Base-by-base conservation (phyloP, 345 rosid genomes). In the Crucihimalaya himalaica region DNA sequence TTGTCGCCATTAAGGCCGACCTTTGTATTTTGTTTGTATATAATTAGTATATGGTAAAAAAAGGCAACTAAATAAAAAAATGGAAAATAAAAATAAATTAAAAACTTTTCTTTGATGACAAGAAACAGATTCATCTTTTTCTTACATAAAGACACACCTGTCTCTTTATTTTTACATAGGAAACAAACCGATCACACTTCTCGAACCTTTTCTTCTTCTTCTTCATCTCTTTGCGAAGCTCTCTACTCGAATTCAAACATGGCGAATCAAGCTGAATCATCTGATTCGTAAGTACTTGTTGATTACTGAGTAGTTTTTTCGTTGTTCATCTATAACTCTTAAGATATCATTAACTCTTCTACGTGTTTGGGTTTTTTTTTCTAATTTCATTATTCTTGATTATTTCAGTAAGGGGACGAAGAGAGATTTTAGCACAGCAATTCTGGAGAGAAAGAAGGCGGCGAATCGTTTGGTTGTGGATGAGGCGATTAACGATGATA, bases 391-490 rank as follows among this genome's bases (percentile, higher is more conserved):
- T 4, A 1, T 0, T 37, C 19, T 40, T 47, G 78, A 12, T 15
- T 31, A 25, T 58, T 58, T 12, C 75, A 87, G 92, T 40, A 85
- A 81, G 63, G 85, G 84, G 62, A 74, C 77, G 20, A 88, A 85
- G 84, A 89, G 70, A 52, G 96, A 89, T 70, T 88, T 81, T 77
- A 82, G 85, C n/a, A 88, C 91, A 0, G 91, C 93, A 64, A 89
- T 86, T 71, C 67, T 89, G 68, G 96, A 89, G 79, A 72, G 86
- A 53, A 89, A 89, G 81, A 89, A 88, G 62, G 77, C 89, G 46
- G 81, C 86, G 18, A 88, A 88, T 71, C 86, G 96, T 55, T 81
- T 87, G 46, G 59, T 89, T 18, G 92, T 86, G 5, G 92, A 89
- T 35, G 96, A 89, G 50, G 86, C 96, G 3, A 63, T 83, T 66